Conservation (phyloP, 352 stramenopile species). For the Pilasporangium apinafurcum region DNA sequence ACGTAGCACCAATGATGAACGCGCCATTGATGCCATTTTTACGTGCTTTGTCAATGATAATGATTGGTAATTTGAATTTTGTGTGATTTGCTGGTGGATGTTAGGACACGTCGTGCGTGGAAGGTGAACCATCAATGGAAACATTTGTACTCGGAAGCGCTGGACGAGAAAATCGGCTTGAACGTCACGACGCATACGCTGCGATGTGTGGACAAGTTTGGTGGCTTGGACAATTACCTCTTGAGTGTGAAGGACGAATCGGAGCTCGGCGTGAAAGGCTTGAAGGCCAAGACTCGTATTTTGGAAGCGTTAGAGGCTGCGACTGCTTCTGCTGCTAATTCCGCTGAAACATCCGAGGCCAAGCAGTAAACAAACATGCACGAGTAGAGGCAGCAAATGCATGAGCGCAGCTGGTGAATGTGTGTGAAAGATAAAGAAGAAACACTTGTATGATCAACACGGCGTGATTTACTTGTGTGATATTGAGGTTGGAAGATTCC, state of each 20-base stretch:
- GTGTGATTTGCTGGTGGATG: neutral
- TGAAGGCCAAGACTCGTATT: conserved; percentile 52
- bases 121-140: conserved; percentile 93
- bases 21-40: too few species aligned
- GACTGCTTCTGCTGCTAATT: neutral
- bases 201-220: conserved; percentile 90
- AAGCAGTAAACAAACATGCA: conserved; percentile 3
- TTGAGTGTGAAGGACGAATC: conserved; percentile 84
- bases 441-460: too few species aligned
- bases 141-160: conserved; percentile 81
- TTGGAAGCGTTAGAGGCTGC: conserved; percentile 30
- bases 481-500: too few species aligned
- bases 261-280: conserved; percentile 66
- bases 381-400: neutral
- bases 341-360: conserved; percentile 3
- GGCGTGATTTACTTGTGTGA: too few species aligned
- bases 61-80: neutral
- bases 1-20: too few species aligned
- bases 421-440: too few species aligned
- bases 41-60: neutral
- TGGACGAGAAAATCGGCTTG: conserved; percentile 91
- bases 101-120: conserved; percentile 84
- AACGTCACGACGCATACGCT: conserved; percentile 92
- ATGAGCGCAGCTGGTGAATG: too few species aligned
- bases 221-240: conserved; percentile 93